Conservation (phyloP, 2,329 filamentous ascomycete genomes). For the Huntiella decipiens region DNA sequence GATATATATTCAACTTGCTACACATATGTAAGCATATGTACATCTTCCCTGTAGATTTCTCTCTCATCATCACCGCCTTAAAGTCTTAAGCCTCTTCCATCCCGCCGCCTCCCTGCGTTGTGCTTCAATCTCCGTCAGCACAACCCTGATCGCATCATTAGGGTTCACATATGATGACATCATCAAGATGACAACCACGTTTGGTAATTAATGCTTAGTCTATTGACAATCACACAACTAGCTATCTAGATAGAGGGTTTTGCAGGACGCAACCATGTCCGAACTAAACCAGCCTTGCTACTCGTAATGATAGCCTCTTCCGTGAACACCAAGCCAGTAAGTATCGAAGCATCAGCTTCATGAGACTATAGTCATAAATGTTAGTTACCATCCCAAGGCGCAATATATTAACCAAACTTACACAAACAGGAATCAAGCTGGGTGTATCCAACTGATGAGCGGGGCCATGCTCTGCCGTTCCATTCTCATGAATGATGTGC, state of each 20-base stretch:
- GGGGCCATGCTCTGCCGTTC: conserved; percentile 9
- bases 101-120: too few relatives aligned
- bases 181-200: too few relatives aligned
- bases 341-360: conserved; percentile 5
- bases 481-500: conserved; percentile 9
- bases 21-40: too few relatives aligned
- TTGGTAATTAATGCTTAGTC: too few relatives aligned
- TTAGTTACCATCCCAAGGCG: conserved; percentile 22
- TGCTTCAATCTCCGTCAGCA: too few relatives aligned
- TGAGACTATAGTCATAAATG: conserved; percentile 33
- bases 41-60: too few relatives aligned
- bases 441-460: conserved; percentile 5
- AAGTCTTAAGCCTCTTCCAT: too few relatives aligned
- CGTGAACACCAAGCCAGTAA: conserved; percentile 39
- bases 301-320: conserved; percentile 84
- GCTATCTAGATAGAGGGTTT: conserved; percentile 3
- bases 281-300: conserved; percentile 66
- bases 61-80: too few relatives aligned
- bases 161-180: too few relatives aligned
- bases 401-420: conserved; percentile 14
- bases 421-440: conserved; percentile 10
- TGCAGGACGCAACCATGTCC: conserved; percentile 50
- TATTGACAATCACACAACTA: too few relatives aligned
- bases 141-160: too few relatives aligned
- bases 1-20: too few relatives aligned